These are phyloP conservation scores for Pterocarpus macrocarpus DNA, from an alignment of 306 rosid genomes.

Conservation along the genomic window DNA sequence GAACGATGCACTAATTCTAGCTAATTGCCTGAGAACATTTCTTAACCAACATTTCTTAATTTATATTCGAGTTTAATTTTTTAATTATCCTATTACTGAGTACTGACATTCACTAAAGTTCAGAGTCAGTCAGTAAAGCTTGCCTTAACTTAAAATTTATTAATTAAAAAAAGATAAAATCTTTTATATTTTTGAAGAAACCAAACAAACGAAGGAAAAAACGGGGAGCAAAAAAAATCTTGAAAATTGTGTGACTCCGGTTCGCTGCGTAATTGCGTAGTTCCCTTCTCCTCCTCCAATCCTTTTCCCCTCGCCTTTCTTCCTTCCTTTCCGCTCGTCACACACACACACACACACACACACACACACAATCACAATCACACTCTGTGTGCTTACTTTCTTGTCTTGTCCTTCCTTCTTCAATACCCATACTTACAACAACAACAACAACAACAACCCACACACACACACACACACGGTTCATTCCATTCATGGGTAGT, in stretches of 20 bases:
- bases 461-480: not conserved
- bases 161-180: too few species aligned
- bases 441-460: not conserved
- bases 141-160: too few species aligned
- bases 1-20: too few species aligned
- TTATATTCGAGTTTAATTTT: too few species aligned
- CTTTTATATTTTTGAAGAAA: not conserved
- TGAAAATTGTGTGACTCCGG: slow-evolving; percentile 36
- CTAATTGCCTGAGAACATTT: too few species aligned
- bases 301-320: not conserved
- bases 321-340: not conserved
- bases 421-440: too few species aligned
- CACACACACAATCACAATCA: not conserved
- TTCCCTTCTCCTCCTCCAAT: not conserved
- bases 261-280: slow-evolving; percentile 20
- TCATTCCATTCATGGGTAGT: not conserved
- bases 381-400: not conserved
- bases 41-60: too few species aligned
- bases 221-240: not conserved
- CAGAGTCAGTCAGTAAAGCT: too few species aligned
- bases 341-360: not conserved
- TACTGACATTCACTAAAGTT: too few species aligned
- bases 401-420: not conserved
- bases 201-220: not conserved
- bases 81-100: too few species aligned